These are phyloP conservation scores for Starmerella geochares DNA, from an alignment of 805 yeast genomes.

Conservation along the genomic window DNA sequence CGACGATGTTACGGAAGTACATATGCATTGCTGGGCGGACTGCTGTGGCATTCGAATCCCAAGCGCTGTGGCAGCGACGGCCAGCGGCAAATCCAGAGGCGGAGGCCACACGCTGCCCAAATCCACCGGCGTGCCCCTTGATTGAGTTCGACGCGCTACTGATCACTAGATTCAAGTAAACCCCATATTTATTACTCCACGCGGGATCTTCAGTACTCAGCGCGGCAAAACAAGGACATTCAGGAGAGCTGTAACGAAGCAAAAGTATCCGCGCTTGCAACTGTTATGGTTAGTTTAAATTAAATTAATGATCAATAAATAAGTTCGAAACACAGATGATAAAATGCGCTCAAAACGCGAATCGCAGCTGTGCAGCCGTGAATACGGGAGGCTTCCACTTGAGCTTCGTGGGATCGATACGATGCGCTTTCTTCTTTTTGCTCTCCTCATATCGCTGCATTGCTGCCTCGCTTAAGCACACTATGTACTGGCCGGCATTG, in stretches of 20 bases:
- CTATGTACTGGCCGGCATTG: conserved; percentile 90
- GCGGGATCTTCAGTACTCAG: no score
- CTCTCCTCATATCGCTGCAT: conserved; percentile 61
- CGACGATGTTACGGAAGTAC: conserved; percentile 29
- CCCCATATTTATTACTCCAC: no score
- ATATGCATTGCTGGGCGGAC: conserved; percentile 70
- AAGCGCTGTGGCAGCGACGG: conserved; percentile 82
- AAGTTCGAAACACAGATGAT: neutral
- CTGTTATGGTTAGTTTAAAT: no score
- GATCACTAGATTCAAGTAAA: no score
- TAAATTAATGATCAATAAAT: conserved; percentile 3
- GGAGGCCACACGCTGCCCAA: conserved; percentile 15
- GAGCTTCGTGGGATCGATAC: conserved; percentile 59
- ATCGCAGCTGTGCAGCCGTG: conserved; percentile 89
- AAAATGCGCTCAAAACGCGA: conserved; percentile 29
- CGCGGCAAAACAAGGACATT: no score
- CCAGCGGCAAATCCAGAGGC: neutral
- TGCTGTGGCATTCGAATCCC: conserved; percentile 97
- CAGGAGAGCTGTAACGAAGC: no score
- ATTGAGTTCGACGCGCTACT: no score
- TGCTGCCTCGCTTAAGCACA: conserved; percentile 74
- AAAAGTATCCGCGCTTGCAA: no score
- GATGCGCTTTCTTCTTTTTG: conserved; percentile 62
- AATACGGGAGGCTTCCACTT: conserved; percentile 90
- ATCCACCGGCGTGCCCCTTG: conserved; percentile 6